Conservation (phyloP, 2,329 filamentous ascomycete genomes). For the Dactylonectria macrodidyma region DNA sequence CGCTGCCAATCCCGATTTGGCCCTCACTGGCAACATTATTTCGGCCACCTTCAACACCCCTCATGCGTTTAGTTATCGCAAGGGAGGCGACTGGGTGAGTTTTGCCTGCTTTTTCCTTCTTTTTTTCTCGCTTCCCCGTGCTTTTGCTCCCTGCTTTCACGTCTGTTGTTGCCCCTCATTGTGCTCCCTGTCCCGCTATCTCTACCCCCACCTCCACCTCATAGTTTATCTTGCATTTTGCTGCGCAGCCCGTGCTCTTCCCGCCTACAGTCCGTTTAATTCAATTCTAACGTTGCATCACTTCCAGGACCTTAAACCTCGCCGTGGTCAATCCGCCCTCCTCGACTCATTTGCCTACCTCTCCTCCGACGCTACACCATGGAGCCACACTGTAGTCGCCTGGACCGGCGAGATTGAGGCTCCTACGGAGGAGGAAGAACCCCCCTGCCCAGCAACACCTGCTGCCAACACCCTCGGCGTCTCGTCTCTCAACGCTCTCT, state of each 20-base stretch:
- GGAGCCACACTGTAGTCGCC: constrained; percentile 93
- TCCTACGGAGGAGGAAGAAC: constrained; percentile 59
- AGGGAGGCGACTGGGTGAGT: constrained; percentile 74
- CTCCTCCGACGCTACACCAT: constrained; percentile 85
- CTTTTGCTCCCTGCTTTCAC: background rate
- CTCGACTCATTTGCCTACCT: constrained; percentile 93
- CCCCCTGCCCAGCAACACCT: constrained; percentile 64
- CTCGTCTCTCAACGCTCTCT: constrained; percentile 78
- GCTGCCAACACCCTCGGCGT: constrained; percentile 62
- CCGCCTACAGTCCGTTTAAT: background rate
- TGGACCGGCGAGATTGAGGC: constrained; percentile 92
- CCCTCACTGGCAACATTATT: constrained; percentile 76
- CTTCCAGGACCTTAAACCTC: constrained; percentile 78
- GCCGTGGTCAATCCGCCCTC: constrained; percentile 90
- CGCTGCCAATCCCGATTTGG: constrained; percentile 69
- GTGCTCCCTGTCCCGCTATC: constrained; percentile 11
- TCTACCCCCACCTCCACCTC: constrained; percentile 33
- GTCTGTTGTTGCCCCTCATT: background rate
- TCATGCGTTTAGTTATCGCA: constrained; percentile 71
- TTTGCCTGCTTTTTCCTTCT: constrained; percentile 26
- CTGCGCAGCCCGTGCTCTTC: constrained; percentile 29
- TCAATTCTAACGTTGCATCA: constrained; percentile 12
- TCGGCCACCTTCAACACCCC: constrained; percentile 77
- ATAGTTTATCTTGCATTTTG: constrained; percentile 23
- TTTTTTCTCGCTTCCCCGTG: background rate